Evolutionary conservation across 2,329 filamentous ascomycete genomes (phyloP).

Genomic region (Colletotrichum sp.): DNA sequence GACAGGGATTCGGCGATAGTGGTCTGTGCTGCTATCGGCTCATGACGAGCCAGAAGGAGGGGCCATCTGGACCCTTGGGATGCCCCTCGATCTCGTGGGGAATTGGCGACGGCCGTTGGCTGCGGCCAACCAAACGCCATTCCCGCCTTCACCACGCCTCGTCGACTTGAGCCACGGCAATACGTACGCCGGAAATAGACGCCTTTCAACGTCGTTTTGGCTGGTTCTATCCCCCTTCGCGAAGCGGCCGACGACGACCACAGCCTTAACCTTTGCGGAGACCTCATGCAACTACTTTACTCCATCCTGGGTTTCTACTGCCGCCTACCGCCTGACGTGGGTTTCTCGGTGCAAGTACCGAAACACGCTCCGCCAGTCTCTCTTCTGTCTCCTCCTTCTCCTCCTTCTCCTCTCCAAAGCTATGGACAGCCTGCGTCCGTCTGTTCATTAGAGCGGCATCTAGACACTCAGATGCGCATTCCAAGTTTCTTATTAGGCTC

Average conservation of each 20-base stretch:
- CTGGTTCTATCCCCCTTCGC: conserved; percentile 1
- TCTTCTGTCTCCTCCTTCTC: not conserved
- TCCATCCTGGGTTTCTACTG: not conserved
- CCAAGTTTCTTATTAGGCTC: not conserved
- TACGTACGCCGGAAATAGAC: conserved; percentile 7
- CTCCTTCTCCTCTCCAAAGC: not conserved
- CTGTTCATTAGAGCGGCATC: not conserved
- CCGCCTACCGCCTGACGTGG: not conserved
- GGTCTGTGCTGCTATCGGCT: conserved; percentile 13
- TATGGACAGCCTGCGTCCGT: not conserved
- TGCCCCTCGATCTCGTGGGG: conserved; percentile 23
- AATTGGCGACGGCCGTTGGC: conserved; percentile 11
- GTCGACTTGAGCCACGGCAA: not conserved
- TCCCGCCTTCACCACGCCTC: conserved; percentile 3
- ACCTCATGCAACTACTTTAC: conserved; percentile 2
- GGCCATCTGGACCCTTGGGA: conserved; percentile 16
- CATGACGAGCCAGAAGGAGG: conserved; percentile 20
- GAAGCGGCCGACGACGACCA: not conserved
- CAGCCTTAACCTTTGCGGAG: not conserved
- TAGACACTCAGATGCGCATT: not conserved
- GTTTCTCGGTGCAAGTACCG: not conserved
- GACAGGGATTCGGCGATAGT: not conserved
- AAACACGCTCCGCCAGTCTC: not conserved
- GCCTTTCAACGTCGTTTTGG: not conserved
- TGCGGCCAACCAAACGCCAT: conserved; percentile 17